Conservation (phyloP, 495 filamentous ascomycete genomes). For the Aspergillus leporis region DNA sequence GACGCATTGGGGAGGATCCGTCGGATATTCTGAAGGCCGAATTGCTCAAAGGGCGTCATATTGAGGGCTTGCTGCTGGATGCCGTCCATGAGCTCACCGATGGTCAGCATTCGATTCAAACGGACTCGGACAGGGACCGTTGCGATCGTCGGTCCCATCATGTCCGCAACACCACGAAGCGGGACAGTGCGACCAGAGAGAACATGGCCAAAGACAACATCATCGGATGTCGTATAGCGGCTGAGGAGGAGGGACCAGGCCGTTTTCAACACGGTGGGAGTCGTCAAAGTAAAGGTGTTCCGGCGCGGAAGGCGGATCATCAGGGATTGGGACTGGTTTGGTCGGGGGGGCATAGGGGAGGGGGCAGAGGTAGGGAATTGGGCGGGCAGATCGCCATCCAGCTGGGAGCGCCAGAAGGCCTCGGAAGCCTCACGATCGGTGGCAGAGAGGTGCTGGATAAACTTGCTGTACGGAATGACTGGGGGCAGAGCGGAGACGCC, state of each 20-base stretch:
- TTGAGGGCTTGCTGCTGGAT: slow-evolving; percentile 35
- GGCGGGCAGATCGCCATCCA: slow-evolving; percentile 41
- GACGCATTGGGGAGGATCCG: slow-evolving; percentile 50
- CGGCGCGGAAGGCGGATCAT: slow-evolving; percentile 4
- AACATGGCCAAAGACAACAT: slow-evolving; percentile 33
- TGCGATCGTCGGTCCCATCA: slow-evolving; percentile 34
- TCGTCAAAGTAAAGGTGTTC: slow-evolving; percentile 20
- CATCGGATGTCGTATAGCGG: slow-evolving; percentile 33
- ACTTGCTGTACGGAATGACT: slow-evolving; percentile 14
- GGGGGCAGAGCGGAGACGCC: background rate
- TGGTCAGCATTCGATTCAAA: slow-evolving; percentile 11
- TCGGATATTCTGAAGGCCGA: slow-evolving; percentile 55
- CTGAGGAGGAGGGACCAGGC: slow-evolving; percentile 52
- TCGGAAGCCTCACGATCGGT: slow-evolving; percentile 18
- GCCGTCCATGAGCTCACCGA: slow-evolving; percentile 36
- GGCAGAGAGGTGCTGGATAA: slow-evolving; percentile 30
- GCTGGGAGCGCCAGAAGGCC: slow-evolving; percentile 35
- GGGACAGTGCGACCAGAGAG: slow-evolving; percentile 25
- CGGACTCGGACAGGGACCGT: slow-evolving; percentile 33
- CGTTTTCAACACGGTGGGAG: slow-evolving; percentile 51
- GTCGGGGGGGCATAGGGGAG: slow-evolving; percentile 5
- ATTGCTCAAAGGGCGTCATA: slow-evolving; percentile 48
- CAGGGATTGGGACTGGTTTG: background rate
- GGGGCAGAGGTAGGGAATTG: slow-evolving; percentile 42
- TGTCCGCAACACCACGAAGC: slow-evolving; percentile 9